Evolutionary conservation across 2,329 filamentous ascomycete species (phyloP).

Genomic region (Ophiostoma novo-ulmi): DNA sequence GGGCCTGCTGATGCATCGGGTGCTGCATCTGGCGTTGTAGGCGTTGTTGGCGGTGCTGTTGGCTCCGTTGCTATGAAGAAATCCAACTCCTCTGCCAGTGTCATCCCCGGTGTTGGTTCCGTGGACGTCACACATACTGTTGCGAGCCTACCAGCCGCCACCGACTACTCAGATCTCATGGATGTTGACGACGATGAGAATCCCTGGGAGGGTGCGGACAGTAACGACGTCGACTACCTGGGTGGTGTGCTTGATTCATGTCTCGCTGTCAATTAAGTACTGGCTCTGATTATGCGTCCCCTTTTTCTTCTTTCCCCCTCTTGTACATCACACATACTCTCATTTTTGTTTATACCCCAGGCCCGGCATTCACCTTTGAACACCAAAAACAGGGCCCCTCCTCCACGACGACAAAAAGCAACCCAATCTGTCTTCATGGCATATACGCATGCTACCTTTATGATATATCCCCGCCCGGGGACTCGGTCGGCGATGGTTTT

Average conservation of each 20-base stretch:
- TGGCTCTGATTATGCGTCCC: neutral
- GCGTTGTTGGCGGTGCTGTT: neutral
- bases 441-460: slow-evolving; percentile 13
- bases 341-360: slow-evolving; percentile 8
- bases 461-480: neutral
- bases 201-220: slow-evolving; percentile 59
- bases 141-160: slow-evolving; percentile 42
- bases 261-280: slow-evolving; percentile 41
- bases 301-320: neutral
- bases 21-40: neutral
- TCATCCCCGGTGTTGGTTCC: slow-evolving; percentile 20
- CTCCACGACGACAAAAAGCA: neutral
- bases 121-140: neutral
- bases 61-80: slow-evolving; percentile 18
- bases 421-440: neutral
- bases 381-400: neutral
- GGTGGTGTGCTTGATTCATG: slow-evolving; percentile 55
- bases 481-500: slow-evolving; percentile 5
- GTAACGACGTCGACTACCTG: slow-evolving; percentile 47
- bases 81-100: slow-evolving; percentile 18
- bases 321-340: neutral
- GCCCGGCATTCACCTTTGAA: neutral
- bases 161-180: slow-evolving; percentile 50
- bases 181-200: slow-evolving; percentile 52
- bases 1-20: neutral